phyloP scores from a whole-genome alignment of 768 basidiomycete genomes.

The Suillus subaureus region DNA sequence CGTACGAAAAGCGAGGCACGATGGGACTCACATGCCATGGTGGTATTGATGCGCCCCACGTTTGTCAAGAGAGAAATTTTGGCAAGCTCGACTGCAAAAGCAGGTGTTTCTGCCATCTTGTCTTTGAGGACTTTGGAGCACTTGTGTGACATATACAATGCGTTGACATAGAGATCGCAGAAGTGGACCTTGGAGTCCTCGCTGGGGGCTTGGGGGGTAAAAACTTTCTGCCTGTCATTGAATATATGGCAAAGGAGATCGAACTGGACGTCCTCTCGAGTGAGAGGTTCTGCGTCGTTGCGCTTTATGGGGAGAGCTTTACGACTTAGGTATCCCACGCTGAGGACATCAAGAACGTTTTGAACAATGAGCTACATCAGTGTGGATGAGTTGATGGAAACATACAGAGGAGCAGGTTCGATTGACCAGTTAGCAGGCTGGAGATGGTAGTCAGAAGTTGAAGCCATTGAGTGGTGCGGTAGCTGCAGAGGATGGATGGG shows the following conservation, averaged over 20 bases:
- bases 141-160: constrained; percentile 77
- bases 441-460: constrained; percentile 39
- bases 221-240: constrained; percentile 63
- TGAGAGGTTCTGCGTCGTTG: constrained; percentile 80
- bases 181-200: constrained; percentile 64
- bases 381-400: constrained; percentile 19
- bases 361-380: constrained; percentile 11
- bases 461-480: constrained; percentile 46
- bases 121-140: constrained; percentile 88
- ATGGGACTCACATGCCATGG: constrained; percentile 72
- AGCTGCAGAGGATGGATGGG: constrained; percentile 15
- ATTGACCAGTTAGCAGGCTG: constrained; percentile 43
- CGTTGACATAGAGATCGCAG: constrained; percentile 80
- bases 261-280: constrained; percentile 83
- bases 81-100: constrained; percentile 76
- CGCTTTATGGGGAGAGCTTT: constrained; percentile 77
- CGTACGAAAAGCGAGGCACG: constrained; percentile 13
- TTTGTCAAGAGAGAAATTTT: constrained; percentile 87
- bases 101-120: constrained; percentile 82
- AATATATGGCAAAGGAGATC: constrained; percentile 85
- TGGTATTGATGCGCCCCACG: constrained; percentile 90
- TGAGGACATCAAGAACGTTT: constrained; percentile 18
- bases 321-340: constrained; percentile 62
- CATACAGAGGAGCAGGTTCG: constrained; percentile 59
- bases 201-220: constrained; percentile 64